phyloP scores from a whole-genome alignment of 2,329 filamentous ascomycete species.

The Chaetomiaceae sp. region DNA sequence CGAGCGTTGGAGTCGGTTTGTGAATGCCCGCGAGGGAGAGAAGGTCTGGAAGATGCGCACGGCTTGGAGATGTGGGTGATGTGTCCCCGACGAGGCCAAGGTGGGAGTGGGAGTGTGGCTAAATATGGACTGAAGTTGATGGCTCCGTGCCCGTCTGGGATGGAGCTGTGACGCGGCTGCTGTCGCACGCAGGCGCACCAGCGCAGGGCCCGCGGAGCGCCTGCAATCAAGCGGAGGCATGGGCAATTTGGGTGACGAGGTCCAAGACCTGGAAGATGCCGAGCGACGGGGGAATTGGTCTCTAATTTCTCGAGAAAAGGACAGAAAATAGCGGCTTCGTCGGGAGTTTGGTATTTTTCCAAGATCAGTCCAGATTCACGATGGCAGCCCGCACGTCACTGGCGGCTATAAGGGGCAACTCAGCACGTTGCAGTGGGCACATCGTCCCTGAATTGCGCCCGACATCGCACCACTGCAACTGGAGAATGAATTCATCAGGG shows the following conservation, averaged over 20 bases:
- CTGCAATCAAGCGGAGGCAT: slow-evolving; percentile 23
- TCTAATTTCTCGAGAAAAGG: background rate
- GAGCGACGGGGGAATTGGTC: background rate
- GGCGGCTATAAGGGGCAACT: slow-evolving; percentile 1
- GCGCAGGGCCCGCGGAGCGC: slow-evolving; percentile 13
- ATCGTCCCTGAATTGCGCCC: background rate
- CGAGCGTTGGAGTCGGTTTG: slow-evolving; percentile 21
- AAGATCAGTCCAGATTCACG: background rate
- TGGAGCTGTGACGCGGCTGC: slow-evolving; percentile 19
- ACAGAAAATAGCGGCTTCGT: background rate
- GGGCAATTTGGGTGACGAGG: background rate
- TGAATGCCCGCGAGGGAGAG: slow-evolving; percentile 24
- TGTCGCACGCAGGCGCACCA: slow-evolving; percentile 19
- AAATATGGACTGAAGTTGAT: slow-evolving; percentile 20
- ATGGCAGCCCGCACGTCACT: background rate
- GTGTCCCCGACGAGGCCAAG: slow-evolving; percentile 33
- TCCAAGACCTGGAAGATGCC: background rate
- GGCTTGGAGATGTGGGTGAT: slow-evolving; percentile 29
- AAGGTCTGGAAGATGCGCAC: slow-evolving; percentile 31
- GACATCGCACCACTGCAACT: slow-evolving; percentile 10
- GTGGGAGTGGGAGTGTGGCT: slow-evolving; percentile 17
- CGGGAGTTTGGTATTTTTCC: background rate
- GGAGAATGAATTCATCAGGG: background rate
- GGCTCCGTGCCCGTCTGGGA: slow-evolving; percentile 25
- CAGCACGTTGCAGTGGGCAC: slow-evolving; percentile 4